Evolutionary conservation across 2,329 filamentous ascomycete species (phyloP).

Genomic region (Ceratocystis papillata): DNA sequence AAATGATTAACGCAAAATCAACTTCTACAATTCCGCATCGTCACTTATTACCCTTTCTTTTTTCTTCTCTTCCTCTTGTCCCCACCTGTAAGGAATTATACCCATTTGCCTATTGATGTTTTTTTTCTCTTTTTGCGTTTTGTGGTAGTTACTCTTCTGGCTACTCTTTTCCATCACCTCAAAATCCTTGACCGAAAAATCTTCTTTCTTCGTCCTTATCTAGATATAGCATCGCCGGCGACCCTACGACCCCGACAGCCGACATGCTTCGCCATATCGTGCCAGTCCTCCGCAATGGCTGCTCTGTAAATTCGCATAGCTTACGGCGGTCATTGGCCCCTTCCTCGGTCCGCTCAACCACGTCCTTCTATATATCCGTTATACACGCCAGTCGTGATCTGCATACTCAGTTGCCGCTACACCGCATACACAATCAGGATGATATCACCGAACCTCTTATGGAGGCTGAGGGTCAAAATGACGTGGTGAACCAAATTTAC

Average conservation of each 20-base stretch:
- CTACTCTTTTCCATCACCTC: neutral
- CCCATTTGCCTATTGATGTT: neutral
- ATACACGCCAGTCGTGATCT: constrained; percentile 7
- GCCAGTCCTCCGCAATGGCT: constrained; percentile 22
- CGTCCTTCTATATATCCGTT: constrained; percentile 9
- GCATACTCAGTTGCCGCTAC: neutral
- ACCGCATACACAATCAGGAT: constrained; percentile 18
- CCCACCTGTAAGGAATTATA: neutral
- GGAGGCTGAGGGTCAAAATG: neutral
- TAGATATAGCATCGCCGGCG: neutral
- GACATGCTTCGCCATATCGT: constrained; percentile 24
- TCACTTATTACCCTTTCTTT: neutral
- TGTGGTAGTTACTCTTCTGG: neutral
- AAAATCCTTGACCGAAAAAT: neutral
- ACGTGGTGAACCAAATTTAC: neutral
- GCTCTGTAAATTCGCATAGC: neutral
- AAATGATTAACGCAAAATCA: neutral
- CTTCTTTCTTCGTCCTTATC: too few species aligned
- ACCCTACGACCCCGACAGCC: neutral
- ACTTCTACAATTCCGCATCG: neutral
- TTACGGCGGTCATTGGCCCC: constrained; percentile 2
- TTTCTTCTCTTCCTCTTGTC: neutral
- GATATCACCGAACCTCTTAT: constrained; percentile 17
- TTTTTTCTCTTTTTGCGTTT: neutral
- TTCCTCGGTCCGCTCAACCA: neutral